phyloP scores from a whole-genome alignment of 768 basidiomycete species.

The Termitomyces heimii region DNA sequence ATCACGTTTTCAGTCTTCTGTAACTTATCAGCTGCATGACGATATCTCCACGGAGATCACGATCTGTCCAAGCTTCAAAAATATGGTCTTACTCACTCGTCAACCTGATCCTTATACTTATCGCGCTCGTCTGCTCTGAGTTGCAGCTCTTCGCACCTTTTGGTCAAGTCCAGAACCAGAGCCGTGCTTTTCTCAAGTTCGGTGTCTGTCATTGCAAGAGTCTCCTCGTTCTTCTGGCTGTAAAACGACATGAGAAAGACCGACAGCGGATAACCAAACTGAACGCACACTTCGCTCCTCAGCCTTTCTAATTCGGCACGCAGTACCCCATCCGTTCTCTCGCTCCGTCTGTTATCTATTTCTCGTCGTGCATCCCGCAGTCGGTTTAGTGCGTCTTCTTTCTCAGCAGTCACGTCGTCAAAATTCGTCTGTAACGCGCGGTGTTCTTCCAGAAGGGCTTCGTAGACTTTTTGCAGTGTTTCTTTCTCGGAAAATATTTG shows the following conservation, averaged over 20 bases:
- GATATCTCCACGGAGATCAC: slow-evolving; percentile 49
- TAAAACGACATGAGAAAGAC: slow-evolving; percentile 17
- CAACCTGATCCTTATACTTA: slow-evolving; percentile 86
- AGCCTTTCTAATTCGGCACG: slow-evolving; percentile 79
- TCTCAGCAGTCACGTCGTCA: slow-evolving; percentile 75
- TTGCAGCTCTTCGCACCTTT: slow-evolving; percentile 79
- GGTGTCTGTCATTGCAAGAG: slow-evolving; percentile 73
- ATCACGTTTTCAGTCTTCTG: slow-evolving; percentile 96
- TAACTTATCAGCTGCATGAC: slow-evolving; percentile 86
- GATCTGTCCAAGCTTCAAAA: not conserved
- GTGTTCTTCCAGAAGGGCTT: slow-evolving; percentile 70
- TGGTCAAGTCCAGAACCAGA: slow-evolving; percentile 65
- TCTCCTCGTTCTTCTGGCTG: slow-evolving; percentile 94
- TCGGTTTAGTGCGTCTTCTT: slow-evolving; percentile 64
- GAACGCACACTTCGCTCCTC: slow-evolving; percentile 75
- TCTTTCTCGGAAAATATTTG: slow-evolving; percentile 81
- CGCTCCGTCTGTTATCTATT: slow-evolving; percentile 52
- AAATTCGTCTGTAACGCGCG: slow-evolving; percentile 65
- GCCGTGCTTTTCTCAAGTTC: slow-evolving; percentile 78
- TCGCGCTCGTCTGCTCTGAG: slow-evolving; percentile 69
- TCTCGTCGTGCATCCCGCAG: slow-evolving; percentile 57
- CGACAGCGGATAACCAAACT: slow-evolving; percentile 11
- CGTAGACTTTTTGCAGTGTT: slow-evolving; percentile 77
- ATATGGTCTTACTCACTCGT: slow-evolving; percentile 59
- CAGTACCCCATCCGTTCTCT: slow-evolving; percentile 72